A percentile compares a stretch with the other conserved stretches of the same genome.
phyloP scores from a whole-genome alignment of 176 grass and related monocot genomes.

The Oropetium thomaeum region DNA sequence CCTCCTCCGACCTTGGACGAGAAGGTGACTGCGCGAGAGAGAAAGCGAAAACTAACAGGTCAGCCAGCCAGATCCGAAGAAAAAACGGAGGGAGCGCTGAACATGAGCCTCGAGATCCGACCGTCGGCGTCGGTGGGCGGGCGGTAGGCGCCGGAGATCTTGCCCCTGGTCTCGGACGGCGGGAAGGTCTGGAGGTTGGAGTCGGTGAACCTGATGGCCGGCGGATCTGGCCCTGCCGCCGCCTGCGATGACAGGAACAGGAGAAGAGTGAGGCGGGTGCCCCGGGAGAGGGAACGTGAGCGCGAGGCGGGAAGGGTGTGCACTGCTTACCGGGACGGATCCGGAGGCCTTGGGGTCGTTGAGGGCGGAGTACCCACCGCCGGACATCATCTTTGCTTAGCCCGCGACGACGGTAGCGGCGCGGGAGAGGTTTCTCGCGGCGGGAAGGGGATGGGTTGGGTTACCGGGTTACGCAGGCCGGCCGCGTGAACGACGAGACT shows the following conservation, averaged over 20 bases:
- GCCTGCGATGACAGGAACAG: constrained; percentile 31
- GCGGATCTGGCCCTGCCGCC: constrained; percentile 64
- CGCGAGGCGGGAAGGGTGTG: background rate
- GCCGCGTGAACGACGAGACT: background rate
- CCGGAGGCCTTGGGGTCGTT: constrained; percentile 85
- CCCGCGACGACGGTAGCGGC: background rate
- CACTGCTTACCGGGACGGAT: constrained; percentile 78
- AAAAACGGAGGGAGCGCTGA: constrained; percentile 1
- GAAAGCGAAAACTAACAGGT: background rate
- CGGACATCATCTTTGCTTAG: constrained; percentile 89
- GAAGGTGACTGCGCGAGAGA: constrained; percentile 59
- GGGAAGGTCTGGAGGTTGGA: constrained; percentile 95
- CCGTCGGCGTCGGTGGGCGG: constrained; percentile 92
- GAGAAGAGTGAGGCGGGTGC: background rate
- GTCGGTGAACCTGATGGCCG: constrained; percentile 72
- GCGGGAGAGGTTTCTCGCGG: background rate
- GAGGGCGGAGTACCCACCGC: constrained; percentile 82
- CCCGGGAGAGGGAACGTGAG: constrained; percentile 4
- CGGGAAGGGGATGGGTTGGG: constrained; percentile 10
- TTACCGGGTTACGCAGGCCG: background rate
- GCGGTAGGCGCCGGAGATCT: constrained; percentile 85
- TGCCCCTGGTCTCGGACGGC: constrained; percentile 73
- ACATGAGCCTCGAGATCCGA: constrained; percentile 40
- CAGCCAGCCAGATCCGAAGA: constrained; percentile 26
- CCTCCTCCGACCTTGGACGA: constrained; percentile 53